These are phyloP conservation scores for Raffaelea arxii DNA, from an alignment of 2,329 filamentous ascomycete species.

Conservation along the genomic window DNA sequence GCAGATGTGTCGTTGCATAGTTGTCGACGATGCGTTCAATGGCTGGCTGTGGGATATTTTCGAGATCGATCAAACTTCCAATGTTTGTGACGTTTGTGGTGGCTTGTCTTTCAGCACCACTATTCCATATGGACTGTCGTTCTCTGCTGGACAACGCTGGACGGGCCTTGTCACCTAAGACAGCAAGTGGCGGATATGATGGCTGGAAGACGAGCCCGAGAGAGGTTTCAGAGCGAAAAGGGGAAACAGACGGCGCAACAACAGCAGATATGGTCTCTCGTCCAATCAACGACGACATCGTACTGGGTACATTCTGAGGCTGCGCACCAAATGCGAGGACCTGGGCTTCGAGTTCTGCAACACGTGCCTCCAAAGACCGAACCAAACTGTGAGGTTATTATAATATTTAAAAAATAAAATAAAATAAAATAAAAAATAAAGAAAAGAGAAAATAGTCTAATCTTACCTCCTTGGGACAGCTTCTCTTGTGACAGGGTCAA, in stretches of 20 bases:
- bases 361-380: slow-evolving; percentile 3
- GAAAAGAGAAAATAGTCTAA: neutral
- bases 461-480: neutral
- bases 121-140: neutral
- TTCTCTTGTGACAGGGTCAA: slow-evolving; percentile 1
- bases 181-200: slow-evolving; percentile 3
- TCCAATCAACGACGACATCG: slow-evolving; percentile 2
- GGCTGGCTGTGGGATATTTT: slow-evolving; percentile 1
- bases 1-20: slow-evolving; percentile 4
- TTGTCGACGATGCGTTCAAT: slow-evolving; percentile 4
- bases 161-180: neutral
- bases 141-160: neutral
- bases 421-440: neutral
- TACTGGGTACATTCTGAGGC: slow-evolving; percentile 2
- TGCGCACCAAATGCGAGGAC: slow-evolving; percentile 1
- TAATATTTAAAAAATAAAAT: neutral
- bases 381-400: neutral
- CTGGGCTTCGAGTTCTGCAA: slow-evolving; percentile 4
- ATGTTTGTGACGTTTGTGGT: neutral
- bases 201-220: slow-evolving; percentile 2
- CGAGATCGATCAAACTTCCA: slow-evolving; percentile 4
- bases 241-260: neutral
- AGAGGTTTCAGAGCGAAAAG: neutral
- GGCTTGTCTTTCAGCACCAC: neutral
- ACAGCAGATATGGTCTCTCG: neutral